Conservation (phyloP, 1,139 yeast species). For the Ashbya aceris region DNA sequence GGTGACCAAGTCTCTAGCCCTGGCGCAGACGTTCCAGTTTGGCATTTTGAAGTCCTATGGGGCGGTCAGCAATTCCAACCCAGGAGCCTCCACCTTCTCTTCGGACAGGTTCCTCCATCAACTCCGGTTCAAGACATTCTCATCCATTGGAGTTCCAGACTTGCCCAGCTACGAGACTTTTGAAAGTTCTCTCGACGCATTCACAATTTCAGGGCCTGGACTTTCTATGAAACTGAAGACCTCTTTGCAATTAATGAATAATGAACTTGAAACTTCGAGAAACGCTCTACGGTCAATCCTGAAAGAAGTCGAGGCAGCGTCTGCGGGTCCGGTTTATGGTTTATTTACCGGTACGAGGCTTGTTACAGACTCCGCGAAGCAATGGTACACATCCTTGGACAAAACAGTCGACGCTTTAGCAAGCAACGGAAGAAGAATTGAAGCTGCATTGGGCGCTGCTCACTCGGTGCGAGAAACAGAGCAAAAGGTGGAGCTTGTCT, state of each 20-base stretch:
- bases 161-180: slow-evolving; percentile 39
- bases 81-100: slow-evolving; percentile 34
- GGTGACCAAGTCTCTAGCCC: slow-evolving; percentile 32
- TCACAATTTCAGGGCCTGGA: slow-evolving; percentile 15
- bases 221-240: slow-evolving; percentile 14
- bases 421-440: slow-evolving; percentile 8
- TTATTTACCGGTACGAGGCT: slow-evolving; percentile 23
- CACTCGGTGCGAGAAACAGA: no score
- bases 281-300: no score
- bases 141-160: slow-evolving; percentile 73
- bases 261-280: slow-evolving; percentile 10
- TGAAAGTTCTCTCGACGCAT: slow-evolving; percentile 18
- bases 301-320: no score
- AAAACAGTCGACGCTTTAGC: slow-evolving; percentile 12
- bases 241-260: slow-evolving; percentile 13
- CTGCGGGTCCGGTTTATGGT: slow-evolving; percentile 5
- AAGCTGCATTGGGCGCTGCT: no score
- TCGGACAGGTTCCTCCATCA: slow-evolving; percentile 46
- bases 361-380: slow-evolving; percentile 22
- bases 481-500: slow-evolving; percentile 9
- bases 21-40: slow-evolving; percentile 34
- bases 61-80: slow-evolving; percentile 30
- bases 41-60: slow-evolving; percentile 34
- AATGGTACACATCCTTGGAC: slow-evolving; percentile 23
- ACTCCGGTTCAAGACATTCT: slow-evolving; percentile 73